A percentile compares a stretch with the other conserved stretches of the same genome.
These are phyloP conservation scores for Termitomyces eurrhizus DNA, from an alignment of 768 basidiomycete genomes.

Conservation along the genomic window DNA sequence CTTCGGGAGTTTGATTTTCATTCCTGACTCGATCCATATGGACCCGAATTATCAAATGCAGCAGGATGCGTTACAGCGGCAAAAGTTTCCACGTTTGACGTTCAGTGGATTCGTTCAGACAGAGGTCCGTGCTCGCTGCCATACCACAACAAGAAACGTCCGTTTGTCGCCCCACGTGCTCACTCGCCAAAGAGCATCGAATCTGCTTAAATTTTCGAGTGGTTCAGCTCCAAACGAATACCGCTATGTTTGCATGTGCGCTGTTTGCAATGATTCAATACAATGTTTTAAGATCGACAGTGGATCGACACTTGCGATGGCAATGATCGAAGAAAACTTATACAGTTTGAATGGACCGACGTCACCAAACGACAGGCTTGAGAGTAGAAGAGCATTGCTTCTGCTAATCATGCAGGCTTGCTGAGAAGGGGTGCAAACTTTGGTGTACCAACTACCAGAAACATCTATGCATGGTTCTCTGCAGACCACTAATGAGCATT, in stretches of 20 bases:
- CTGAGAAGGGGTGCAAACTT: neutral
- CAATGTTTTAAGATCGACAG: neutral
- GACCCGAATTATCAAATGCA: neutral
- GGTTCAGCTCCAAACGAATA: neutral
- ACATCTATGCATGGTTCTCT: neutral
- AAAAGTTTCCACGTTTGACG: neutral
- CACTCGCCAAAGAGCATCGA: neutral
- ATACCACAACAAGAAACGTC: neutral
- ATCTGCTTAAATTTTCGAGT: neutral
- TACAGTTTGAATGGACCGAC: neutral
- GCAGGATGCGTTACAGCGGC: neutral
- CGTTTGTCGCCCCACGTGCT: neutral
- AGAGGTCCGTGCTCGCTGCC: neutral
- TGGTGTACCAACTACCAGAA: neutral
- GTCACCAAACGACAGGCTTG: neutral
- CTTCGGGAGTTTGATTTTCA: neutral
- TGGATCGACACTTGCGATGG: neutral
- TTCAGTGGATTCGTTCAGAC: neutral
- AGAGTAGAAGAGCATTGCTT: neutral
- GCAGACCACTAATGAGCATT: neutral
- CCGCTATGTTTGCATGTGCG: neutral
- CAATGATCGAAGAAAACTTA: constrained; percentile 1
- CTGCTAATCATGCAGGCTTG: neutral
- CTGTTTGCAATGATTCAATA: neutral
- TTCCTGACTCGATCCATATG: neutral